These are phyloP conservation scores for Aspergillus sp. DNA, from an alignment of 2,329 filamentous ascomycete species.

Conservation along the genomic window DNA sequence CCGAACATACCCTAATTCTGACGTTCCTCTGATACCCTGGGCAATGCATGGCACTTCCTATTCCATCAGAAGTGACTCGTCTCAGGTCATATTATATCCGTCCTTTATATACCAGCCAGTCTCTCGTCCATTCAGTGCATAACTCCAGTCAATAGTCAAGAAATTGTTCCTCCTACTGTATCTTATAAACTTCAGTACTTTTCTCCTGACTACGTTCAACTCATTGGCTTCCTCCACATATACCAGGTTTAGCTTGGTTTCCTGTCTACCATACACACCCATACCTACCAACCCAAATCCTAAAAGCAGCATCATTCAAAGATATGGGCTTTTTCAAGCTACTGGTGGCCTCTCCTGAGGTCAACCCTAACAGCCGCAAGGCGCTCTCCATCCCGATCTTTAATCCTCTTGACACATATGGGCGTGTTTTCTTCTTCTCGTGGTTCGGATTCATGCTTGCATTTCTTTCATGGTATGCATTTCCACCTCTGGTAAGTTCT, in stretches of 20 bases:
- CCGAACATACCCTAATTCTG: not conserved
- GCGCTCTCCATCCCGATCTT: constrained; percentile 76
- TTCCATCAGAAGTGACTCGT: constrained; percentile 5
- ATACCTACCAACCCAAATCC: not conserved
- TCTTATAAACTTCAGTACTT: not conserved
- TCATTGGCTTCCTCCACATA: not conserved
- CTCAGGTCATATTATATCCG: not conserved
- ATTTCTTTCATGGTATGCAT: constrained; percentile 89
- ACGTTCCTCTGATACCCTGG: constrained; percentile 8
- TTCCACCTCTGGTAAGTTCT: constrained; percentile 71
- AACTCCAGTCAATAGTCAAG: not conserved
- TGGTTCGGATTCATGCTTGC: constrained; percentile 84
- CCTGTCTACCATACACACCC: not conserved
- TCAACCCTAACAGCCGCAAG: constrained; percentile 84
- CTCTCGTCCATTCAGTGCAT: not conserved
- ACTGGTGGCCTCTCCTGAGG: constrained; percentile 57
- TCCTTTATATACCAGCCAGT: not conserved
- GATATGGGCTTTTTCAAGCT: constrained; percentile 26
- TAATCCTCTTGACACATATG: constrained; percentile 77
- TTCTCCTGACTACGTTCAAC: not conserved
- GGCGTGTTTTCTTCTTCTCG: constrained; percentile 85
- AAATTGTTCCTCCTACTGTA: not conserved
- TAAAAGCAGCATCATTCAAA: not conserved
- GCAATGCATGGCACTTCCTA: constrained; percentile 12
- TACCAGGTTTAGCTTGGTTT: not conserved